Conservation (phyloP, 2,329 filamentous ascomycete genomes). For the Colletotrichum acutatum region DNA sequence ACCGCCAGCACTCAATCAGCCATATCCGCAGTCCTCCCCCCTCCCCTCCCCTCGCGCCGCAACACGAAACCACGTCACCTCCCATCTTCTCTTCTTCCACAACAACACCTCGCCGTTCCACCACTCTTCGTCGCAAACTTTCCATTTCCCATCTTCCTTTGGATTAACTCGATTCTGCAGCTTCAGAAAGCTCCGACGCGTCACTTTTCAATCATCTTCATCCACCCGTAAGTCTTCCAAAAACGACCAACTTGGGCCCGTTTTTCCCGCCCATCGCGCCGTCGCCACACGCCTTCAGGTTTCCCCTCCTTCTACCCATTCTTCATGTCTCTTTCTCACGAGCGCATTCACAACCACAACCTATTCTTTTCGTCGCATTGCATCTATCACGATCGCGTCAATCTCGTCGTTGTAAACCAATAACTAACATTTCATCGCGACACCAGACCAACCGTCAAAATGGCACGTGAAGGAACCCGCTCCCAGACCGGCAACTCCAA, state of each 20-base stretch:
- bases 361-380: not conserved
- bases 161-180: conserved; percentile 8
- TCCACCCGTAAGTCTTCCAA: not conserved
- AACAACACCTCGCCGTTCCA: not conserved
- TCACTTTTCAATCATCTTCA: not conserved
- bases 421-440: not conserved
- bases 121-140: conserved; percentile 5
- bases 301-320: not conserved
- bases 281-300: not conserved
- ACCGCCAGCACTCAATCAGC: not conserved
- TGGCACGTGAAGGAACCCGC: conserved; percentile 63
- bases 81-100: conserved; percentile 5
- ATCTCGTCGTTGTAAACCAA: not conserved
- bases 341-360: conserved; percentile 10
- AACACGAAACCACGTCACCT: conserved; percentile 14
- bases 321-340: not conserved
- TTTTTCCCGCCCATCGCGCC: conserved; percentile 7
- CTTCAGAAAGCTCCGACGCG: conserved; percentile 6
- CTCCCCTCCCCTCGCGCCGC: not conserved
- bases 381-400: conserved; percentile 12
- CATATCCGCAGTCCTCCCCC: conserved; percentile 3
- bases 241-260: not conserved
- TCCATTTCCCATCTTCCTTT: not conserved
- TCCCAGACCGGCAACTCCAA: conserved; percentile 63
- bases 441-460: conserved; percentile 38